Evolutionary conservation across 352 stramenopile species (phyloP), one percentile per base, ranked within the genome.

Genomic region (Detonula confervacea): DNA sequence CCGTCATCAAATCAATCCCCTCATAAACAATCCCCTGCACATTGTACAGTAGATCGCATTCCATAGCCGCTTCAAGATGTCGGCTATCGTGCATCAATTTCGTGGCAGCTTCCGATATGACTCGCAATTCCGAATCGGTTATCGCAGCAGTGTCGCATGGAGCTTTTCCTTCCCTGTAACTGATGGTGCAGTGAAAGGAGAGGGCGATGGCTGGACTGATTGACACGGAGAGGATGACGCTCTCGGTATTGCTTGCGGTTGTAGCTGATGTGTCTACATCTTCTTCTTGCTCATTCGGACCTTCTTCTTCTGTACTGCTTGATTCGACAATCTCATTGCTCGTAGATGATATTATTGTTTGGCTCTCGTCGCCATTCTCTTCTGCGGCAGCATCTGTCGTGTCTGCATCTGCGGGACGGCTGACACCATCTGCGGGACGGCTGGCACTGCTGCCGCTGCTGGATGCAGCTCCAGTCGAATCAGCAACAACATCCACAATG

Each of bases 191-290:
- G 22, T 14, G 33, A 18, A 67, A 67, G 22, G 37, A 16, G 14
- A 67, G 18, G 4, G 59, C 59, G 14, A 67, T 12, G 59, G 59
- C 1, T 18, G 59, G 59, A 67, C 54, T 25, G 6, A 67, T 35
- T 22, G 33, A 9, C 22, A 67, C 59, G 24, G 59, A 67, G 12
- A n/a, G n/a, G n/a, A n/a, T n/a, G n/a, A n/a, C n/a, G n/a, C n/a
- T n/a, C n/a, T n/a, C n/a, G n/a, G n/a, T n/a, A n/a, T n/a, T n/a
- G n/a, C n/a, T n/a, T n/a, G n/a, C n/a, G n/a, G n/a, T n/a, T n/a
- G n/a, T n/a, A n/a, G n/a, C n/a, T n/a, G n/a, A n/a, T n/a, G n/a
- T n/a, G n/a, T n/a, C n/a, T n/a, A n/a, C n/a, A n/a, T n/a, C n/a
- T n/a, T n/a, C n/a, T n/a, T n/a, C n/a, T n/a, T n/a, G n/a, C n/a